Evolutionary conservation across 2,329 filamentous ascomycete species (phyloP).

Genomic region (Fusarium torulosum): DNA sequence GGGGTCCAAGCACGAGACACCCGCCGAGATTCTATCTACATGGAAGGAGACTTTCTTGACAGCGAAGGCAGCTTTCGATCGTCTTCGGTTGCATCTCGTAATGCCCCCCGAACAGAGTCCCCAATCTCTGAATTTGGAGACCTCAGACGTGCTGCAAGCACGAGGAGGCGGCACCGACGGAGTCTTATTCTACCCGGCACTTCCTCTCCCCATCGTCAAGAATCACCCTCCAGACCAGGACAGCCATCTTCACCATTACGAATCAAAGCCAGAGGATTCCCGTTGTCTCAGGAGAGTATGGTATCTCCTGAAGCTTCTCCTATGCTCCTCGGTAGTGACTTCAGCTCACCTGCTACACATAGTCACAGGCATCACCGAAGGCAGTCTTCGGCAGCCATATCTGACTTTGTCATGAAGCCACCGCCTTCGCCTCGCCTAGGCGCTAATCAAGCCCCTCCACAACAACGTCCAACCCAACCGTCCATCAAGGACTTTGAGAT

Average conservation of each 20-base stretch:
- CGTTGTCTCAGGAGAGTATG: constrained; percentile 71
- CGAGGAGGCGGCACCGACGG: constrained; percentile 84
- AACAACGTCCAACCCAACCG: constrained; percentile 88
- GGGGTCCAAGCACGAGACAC: constrained; percentile 69
- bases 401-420: constrained; percentile 72
- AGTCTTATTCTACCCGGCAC: constrained; percentile 86
- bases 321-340: constrained; percentile 84
- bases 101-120: constrained; percentile 82
- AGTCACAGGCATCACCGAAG: constrained; percentile 79
- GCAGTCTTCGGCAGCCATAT: constrained; percentile 91
- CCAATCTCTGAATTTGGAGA: constrained; percentile 88
- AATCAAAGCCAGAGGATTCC: constrained; percentile 81
- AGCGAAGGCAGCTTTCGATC: constrained; percentile 92
- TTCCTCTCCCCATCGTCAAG: constrained; percentile 84
- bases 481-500: constrained; percentile 99
- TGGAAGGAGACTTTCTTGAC: constrained; percentile 86
- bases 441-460: constrained; percentile 80
- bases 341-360: constrained; percentile 77
- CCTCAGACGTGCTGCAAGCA: constrained; percentile 80
- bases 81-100: constrained; percentile 76
- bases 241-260: constrained; percentile 89
- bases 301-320: constrained; percentile 92
- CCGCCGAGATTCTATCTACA: constrained; percentile 81
- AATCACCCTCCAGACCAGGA: constrained; percentile 84
- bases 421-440: constrained; percentile 86